These are phyloP conservation scores for Tetraselmis chui DNA, from an alignment of 139 green algal genomes.

Conservation along the genomic window DNA sequence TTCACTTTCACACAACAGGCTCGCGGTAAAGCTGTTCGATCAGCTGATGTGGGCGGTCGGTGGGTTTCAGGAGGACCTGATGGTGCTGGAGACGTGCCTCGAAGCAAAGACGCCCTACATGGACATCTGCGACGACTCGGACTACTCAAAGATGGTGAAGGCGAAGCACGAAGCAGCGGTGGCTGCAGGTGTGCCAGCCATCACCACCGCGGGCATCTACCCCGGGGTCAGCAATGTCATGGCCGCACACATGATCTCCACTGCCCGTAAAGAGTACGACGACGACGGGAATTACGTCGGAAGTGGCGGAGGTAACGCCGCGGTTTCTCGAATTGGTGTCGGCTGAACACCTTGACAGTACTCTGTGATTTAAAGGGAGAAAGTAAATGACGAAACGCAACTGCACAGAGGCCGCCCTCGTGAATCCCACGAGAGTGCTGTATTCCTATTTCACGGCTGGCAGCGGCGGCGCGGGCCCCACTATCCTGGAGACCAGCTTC, in stretches of 20 bases:
- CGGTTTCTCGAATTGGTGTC: no score
- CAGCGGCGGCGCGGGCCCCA: conserved; percentile 82
- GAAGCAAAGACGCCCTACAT: conserved; percentile 70
- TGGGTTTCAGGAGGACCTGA: neutral
- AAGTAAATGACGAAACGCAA: no score
- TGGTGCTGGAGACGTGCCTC: conserved; percentile 75
- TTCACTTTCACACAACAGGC: no score
- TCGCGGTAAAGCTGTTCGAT: no score
- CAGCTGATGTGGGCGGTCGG: no score
- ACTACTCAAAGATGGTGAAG: conserved; percentile 55
- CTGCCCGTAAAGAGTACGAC: conserved; percentile 52
- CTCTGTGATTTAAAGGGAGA: no score
- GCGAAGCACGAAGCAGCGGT: conserved; percentile 43
- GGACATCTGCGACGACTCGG: conserved; percentile 91
- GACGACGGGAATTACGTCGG: conserved; percentile 40
- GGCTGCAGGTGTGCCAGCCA: conserved; percentile 73
- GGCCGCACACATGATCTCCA: conserved; percentile 79
- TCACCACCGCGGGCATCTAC: conserved; percentile 84
- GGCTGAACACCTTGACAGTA: no score
- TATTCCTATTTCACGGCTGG: conserved; percentile 83
- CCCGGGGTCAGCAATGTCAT: conserved; percentile 89
- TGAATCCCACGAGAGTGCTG: conserved; percentile 54
- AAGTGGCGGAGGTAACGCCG: neutral
- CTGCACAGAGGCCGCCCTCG: no score
- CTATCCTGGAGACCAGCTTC: conserved; percentile 88